These are phyloP conservation scores for Penicillium atrosanguineum DNA, from an alignment of 495 filamentous ascomycete genomes.

Conservation along the genomic window DNA sequence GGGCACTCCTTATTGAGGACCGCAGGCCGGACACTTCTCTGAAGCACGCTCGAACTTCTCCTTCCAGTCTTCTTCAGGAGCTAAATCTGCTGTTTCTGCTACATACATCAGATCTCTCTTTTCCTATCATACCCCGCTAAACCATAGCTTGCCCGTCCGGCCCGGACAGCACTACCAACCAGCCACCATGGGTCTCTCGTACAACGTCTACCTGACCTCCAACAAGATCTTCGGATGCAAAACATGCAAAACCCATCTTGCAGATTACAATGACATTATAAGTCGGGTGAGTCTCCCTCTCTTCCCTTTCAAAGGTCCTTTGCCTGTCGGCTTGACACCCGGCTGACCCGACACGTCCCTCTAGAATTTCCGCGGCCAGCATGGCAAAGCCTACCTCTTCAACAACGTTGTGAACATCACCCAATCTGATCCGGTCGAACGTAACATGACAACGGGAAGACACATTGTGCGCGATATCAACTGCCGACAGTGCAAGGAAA, in stretches of 20 bases:
- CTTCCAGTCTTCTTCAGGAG: not conserved
- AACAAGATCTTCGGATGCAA: conserved; percentile 94
- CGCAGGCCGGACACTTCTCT: not conserved
- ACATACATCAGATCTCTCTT: not conserved
- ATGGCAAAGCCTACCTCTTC: conserved; percentile 98
- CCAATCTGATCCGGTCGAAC: conserved; percentile 75
- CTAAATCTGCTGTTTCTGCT: conserved; percentile 1
- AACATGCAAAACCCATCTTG: conserved; percentile 90
- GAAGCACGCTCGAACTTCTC: not conserved
- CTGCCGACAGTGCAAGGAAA: conserved; percentile 85
- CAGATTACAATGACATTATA: conserved; percentile 93
- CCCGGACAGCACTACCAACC: conserved; percentile 6
- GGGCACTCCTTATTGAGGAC: conserved; percentile 2
- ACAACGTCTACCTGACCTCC: conserved; percentile 92
- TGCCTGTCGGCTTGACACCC: conserved; percentile 3
- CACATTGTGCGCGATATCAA: conserved; percentile 91
- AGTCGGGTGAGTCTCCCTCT: conserved; percentile 64
- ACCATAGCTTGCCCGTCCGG: not conserved
- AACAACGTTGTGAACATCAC: conserved; percentile 88
- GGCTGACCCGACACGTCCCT: conserved; percentile 12
- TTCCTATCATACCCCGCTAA: not conserved
- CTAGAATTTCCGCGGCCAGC: conserved; percentile 97
- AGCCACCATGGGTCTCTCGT: conserved; percentile 80
- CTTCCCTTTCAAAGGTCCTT: conserved; percentile 6
- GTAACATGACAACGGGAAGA: conserved; percentile 97